Evolutionary conservation across 2,329 filamentous ascomycete species (phyloP).

Genomic region (Pseudocercospora crystallina): DNA sequence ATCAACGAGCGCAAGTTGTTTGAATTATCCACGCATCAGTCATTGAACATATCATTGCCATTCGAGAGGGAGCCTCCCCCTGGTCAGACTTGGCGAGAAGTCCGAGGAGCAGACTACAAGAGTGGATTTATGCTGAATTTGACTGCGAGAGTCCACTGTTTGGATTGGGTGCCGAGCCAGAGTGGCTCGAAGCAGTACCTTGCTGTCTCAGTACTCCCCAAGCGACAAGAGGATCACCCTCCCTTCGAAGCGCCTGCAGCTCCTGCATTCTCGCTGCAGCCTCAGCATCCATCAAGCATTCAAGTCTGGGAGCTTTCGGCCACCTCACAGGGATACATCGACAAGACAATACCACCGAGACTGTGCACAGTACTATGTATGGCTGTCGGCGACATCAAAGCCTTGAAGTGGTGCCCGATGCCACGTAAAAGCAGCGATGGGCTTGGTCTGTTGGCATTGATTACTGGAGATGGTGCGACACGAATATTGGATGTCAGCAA

Average conservation of each 20-base stretch:
- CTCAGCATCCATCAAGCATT: slow-evolving; percentile 50
- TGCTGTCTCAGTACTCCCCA: slow-evolving; percentile 42
- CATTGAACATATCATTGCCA: slow-evolving; percentile 47
- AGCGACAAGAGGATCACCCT: slow-evolving; percentile 18
- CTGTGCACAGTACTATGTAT: slow-evolving; percentile 55
- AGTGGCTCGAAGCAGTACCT: slow-evolving; percentile 55
- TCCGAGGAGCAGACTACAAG: slow-evolving; percentile 12
- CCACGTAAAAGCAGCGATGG: slow-evolving; percentile 31
- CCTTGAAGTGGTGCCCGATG: slow-evolving; percentile 59
- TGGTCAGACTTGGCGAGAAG: slow-evolving; percentile 13
- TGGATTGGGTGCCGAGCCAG: slow-evolving; percentile 47
- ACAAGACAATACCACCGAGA: slow-evolving; percentile 45
- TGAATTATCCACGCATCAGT: slow-evolving; percentile 43
- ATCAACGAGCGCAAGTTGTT: slow-evolving; percentile 45
- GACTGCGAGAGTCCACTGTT: slow-evolving; percentile 53
- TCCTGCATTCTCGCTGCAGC: slow-evolving; percentile 53
- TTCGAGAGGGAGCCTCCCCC: slow-evolving; percentile 37
- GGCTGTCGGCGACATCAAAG: slow-evolving; percentile 57
- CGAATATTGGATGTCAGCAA: slow-evolving; percentile 54
- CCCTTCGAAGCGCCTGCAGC: slow-evolving; percentile 36
- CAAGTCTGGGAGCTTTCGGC: slow-evolving; percentile 60
- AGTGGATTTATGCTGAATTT: slow-evolving; percentile 58
- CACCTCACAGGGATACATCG: slow-evolving; percentile 39
- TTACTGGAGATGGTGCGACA: slow-evolving; percentile 60
- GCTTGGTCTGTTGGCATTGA: slow-evolving; percentile 56